Evolutionary conservation across 1,284 basidiomycete species (phyloP).

Genomic region (Heliocybe sulcata): DNA sequence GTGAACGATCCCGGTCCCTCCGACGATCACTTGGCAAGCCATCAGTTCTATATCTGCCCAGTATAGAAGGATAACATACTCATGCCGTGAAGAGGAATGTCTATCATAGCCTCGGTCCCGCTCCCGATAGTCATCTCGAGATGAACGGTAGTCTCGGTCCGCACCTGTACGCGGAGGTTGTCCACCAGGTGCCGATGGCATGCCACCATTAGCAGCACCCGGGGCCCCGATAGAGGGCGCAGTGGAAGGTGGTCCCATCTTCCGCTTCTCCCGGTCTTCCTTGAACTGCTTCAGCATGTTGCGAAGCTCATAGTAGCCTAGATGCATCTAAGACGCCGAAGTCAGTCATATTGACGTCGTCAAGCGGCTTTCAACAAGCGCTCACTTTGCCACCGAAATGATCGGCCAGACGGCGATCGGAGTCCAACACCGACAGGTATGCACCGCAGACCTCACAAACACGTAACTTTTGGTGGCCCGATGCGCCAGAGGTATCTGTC

Average conservation of each 20-base stretch:
- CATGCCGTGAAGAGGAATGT: constrained; percentile 41
- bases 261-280: constrained; percentile 82
- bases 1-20: constrained; percentile 68
- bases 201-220: constrained; percentile 21
- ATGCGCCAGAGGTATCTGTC: constrained; percentile 97
- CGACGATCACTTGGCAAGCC: constrained; percentile 45
- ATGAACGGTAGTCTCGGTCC: constrained; percentile 8
- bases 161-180: constrained; percentile 17
- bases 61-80: constrained; percentile 42
- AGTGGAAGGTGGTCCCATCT: constrained; percentile 42
- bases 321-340: constrained; percentile 73
- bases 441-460: constrained; percentile 99
- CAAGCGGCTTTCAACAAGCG: neutral
- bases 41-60: neutral
- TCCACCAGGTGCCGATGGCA: constrained; percentile 16
- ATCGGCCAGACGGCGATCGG: constrained; percentile 96
- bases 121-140: constrained; percentile 19
- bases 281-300: constrained; percentile 88
- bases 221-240: constrained; percentile 18
- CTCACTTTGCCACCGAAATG: constrained; percentile 98
- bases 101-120: constrained; percentile 30
- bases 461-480: constrained; percentile 97
- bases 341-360: neutral
- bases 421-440: constrained; percentile 96
- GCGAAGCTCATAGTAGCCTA: constrained; percentile 96